A percentile compares a stretch with the other conserved stretches of the same genome.
Conservation (phyloP, 192 early-diverging fungal genomes). For the Linnemannia exigua region DNA sequence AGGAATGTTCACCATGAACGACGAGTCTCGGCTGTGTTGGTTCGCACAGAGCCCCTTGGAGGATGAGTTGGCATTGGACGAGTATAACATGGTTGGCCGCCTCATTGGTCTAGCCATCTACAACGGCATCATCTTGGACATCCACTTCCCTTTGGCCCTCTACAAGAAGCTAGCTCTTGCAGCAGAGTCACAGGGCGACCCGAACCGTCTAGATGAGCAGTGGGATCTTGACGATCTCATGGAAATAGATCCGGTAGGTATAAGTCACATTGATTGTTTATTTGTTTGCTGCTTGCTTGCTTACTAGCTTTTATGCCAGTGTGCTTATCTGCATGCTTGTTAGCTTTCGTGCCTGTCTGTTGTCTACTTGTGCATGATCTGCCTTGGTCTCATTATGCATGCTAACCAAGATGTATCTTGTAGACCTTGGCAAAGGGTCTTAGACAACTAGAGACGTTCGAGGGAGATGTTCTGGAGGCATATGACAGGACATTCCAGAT, state of each 20-base stretch:
- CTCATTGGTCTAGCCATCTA: conserved; percentile 94
- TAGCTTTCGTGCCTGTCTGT: background rate
- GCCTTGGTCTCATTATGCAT: background rate
- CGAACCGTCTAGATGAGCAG: conserved; percentile 61
- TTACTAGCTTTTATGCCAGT: background rate
- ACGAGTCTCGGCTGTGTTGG: conserved; percentile 89
- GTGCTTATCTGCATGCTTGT: background rate
- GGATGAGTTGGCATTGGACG: conserved; percentile 70
- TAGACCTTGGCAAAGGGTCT: conserved; percentile 82
- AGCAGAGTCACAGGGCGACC: conserved; percentile 26
- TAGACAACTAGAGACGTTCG: conserved; percentile 76
- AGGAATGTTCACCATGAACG: conserved; percentile 84
- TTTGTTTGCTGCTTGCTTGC: background rate
- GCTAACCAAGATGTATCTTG: background rate
- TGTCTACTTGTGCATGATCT: background rate
- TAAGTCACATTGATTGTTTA: background rate
- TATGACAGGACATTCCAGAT: conserved; percentile 89
- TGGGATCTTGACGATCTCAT: conserved; percentile 81
- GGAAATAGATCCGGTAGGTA: conserved; percentile 77
- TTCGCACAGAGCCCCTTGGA: conserved; percentile 73
- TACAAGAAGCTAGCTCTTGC: conserved; percentile 85
- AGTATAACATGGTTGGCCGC: conserved; percentile 90
- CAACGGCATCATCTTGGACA: conserved; percentile 92
- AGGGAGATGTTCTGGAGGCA: conserved; percentile 77
- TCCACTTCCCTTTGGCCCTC: conserved; percentile 87